Evolutionary conservation across 148 eudicot species (phyloP), one percentile per base, ranked within the genome.

Genomic region (Silene uniflora): DNA sequence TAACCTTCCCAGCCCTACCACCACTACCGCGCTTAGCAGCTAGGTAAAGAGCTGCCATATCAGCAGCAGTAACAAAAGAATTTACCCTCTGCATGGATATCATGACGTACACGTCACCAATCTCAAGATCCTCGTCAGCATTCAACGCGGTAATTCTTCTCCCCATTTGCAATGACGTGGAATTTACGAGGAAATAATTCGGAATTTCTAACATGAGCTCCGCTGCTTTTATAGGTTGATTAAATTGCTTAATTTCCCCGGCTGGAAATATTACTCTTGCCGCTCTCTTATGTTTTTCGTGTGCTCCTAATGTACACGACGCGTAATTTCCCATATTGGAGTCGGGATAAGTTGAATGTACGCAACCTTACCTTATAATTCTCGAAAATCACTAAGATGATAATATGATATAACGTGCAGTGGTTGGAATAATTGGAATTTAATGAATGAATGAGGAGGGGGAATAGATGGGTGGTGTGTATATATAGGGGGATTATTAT

Each of bases 161-260:
- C 0, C 96, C 93, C 19, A 85, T 76, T 4, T 84, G 85, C 6
- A 95, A 82, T 5, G 91, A 84, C 35, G 22, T 76, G 0, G 92
- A 83, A 72, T 88, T 84, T 9, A 86, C 90, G 4, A 95, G 60
- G 73, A 95, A 95, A 63, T 24, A 83, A 18, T 78, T 85, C 0
- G 97, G 98, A 0, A 81, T 75, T 39, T 95, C 98, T 16, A 95
- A 75, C 98, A 95, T 95, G 19, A 90, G 76, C 69, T 95, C 98
- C 0, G 97, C 98, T 0, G 93, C 97, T 24, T 89, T 90, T 2
- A 65, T 76, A 0, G 87, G 83, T 55, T 89, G 78, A 18, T 82
- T 25, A 73, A 90, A 79, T 8, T 80, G 83, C 18, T 83, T 88
- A 23, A 95, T 83, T 71, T 95, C 97, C 4, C 98, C 93, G 0